These are phyloP conservation scores for Phytopythium montanum DNA, from an alignment of 352 stramenopile genomes.

Conservation along the genomic window DNA sequence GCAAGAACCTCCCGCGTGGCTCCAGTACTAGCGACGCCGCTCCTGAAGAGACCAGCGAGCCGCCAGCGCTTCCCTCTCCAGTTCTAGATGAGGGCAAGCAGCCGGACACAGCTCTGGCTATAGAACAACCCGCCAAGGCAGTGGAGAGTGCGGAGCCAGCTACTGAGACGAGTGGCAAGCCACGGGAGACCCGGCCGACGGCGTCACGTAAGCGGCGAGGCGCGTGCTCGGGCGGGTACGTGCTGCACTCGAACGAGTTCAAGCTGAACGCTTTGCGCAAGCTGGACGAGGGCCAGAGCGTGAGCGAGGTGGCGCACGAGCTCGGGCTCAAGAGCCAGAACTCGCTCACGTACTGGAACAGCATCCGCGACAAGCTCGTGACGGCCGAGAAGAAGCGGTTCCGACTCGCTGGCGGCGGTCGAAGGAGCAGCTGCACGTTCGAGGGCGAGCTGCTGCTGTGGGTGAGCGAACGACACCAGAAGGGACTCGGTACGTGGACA, in stretches of 20 bases:
- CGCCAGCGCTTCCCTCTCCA: background rate
- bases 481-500: slow-evolving; percentile 25
- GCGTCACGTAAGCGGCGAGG: slow-evolving; percentile 33
- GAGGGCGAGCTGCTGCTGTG: slow-evolving; percentile 72
- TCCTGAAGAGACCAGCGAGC: background rate
- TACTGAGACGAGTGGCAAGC: background rate
- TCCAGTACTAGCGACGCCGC: background rate
- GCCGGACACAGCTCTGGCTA: background rate
- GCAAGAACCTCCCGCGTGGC: background rate
- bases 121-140: background rate
- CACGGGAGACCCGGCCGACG: background rate
- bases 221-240: slow-evolving; percentile 46
- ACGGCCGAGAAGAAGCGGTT: slow-evolving; percentile 74
- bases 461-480: slow-evolving; percentile 65
- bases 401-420: slow-evolving; percentile 56
- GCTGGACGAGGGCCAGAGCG: slow-evolving; percentile 64
- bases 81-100: background rate
- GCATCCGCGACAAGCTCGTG: slow-evolving; percentile 70
- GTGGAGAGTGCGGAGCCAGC: background rate
- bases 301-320: slow-evolving; percentile 54
- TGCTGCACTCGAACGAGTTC: slow-evolving; percentile 76
- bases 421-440: slow-evolving; percentile 66
- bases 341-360: slow-evolving; percentile 72
- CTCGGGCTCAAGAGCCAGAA: slow-evolving; percentile 69
- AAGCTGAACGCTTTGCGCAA: slow-evolving; percentile 69